These are phyloP conservation scores for Penicillium angulare DNA, from an alignment of 495 filamentous ascomycete species.

Conservation along the genomic window DNA sequence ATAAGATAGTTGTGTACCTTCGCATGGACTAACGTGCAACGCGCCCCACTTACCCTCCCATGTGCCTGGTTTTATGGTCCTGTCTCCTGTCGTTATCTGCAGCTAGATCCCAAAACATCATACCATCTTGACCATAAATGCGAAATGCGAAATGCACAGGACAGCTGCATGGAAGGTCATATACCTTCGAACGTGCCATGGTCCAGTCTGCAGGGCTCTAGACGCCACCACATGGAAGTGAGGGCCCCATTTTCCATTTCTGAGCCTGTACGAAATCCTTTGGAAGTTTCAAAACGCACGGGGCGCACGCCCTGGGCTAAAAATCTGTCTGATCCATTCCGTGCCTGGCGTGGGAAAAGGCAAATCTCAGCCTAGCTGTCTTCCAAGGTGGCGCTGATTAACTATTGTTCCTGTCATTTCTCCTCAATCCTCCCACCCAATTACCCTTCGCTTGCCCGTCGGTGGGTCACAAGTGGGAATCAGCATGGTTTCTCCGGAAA, in stretches of 20 bases:
- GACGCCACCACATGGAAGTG: neutral
- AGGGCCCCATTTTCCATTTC: neutral
- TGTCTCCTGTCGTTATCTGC: neutral
- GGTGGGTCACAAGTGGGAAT: neutral
- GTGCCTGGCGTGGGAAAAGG: neutral
- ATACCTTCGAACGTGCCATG: neutral
- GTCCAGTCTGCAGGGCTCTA: neutral
- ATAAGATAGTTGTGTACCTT: neutral
- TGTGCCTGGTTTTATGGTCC: neutral
- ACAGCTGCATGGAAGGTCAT: neutral
- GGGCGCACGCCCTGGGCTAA: neutral
- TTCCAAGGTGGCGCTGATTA: neutral
- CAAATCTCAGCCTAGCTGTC: neutral
- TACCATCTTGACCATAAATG: neutral
- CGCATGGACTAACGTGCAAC: neutral
- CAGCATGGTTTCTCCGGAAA: neutral
- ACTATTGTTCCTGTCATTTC: neutral
- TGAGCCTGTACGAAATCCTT: neutral
- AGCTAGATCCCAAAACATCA: neutral
- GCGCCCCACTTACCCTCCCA: neutral
- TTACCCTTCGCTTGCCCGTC: neutral
- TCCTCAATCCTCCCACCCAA: neutral
- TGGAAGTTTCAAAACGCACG: neutral
- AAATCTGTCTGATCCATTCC: neutral
- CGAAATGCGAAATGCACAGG: neutral